phyloP scores from a whole-genome alignment of 257 asterid species.

The Thymus quinquecostatus region DNA sequence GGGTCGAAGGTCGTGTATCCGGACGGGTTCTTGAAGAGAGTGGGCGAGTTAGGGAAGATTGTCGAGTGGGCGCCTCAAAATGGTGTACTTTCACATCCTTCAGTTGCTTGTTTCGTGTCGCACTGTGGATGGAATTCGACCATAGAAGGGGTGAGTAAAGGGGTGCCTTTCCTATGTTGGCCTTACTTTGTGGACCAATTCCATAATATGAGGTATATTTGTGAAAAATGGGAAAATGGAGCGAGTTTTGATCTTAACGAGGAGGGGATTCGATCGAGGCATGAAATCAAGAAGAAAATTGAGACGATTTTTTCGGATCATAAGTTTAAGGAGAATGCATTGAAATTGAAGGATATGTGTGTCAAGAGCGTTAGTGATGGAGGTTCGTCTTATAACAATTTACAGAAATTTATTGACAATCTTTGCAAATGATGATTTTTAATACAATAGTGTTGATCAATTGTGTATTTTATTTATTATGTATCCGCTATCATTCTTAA shows the following conservation, averaged over 20 bases:
- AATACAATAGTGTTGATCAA: no score
- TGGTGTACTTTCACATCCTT: constrained; percentile 37
- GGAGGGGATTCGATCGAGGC: neutral
- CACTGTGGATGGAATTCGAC: constrained; percentile 55
- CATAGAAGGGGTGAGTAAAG: constrained; percentile 34
- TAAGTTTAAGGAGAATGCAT: neutral
- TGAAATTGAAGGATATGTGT: neutral
- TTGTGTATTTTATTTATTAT: no score
- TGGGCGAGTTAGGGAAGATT: constrained; percentile 35
- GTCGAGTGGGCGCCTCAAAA: constrained; percentile 50
- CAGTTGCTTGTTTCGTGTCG: constrained; percentile 40
- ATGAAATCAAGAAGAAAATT: neutral
- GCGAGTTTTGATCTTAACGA: neutral
- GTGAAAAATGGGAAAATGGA: constrained; percentile 23
- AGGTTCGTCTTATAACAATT: constrained; percentile 13
- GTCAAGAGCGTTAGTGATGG: neutral
- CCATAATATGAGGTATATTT: constrained; percentile 38
- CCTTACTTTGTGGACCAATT: constrained; percentile 44
- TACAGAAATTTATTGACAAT: neutral
- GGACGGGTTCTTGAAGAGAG: constrained; percentile 33
- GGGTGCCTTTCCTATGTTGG: constrained; percentile 52
- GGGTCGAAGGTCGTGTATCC: constrained; percentile 7
- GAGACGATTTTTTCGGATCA: neutral
- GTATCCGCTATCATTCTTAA: no score
- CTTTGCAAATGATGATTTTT: neutral